phyloP scores from a whole-genome alignment of 2,329 filamentous ascomycete species.

The Pseudogymnoascus sp. region DNA sequence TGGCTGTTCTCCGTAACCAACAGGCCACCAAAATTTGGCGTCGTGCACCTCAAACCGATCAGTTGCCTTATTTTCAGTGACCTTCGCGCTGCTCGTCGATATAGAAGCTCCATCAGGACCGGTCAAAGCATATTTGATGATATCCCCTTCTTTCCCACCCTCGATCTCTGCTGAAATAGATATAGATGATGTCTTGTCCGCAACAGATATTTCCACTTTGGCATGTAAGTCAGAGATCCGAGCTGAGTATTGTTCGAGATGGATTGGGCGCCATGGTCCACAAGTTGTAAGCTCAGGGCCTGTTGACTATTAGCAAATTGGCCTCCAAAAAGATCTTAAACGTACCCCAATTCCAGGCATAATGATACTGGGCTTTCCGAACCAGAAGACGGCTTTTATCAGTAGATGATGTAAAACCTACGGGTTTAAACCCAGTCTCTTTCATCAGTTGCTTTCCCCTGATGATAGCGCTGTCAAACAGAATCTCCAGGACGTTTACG shows the following conservation, averaged over 20 bases:
- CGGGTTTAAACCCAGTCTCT: neutral
- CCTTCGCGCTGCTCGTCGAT: neutral
- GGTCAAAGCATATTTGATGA: neutral
- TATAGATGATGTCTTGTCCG: neutral
- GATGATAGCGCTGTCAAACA: constrained; percentile 44
- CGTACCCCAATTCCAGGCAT: constrained; percentile 69
- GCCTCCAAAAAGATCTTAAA: neutral
- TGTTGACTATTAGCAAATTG: neutral
- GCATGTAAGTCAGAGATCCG: constrained; percentile 56
- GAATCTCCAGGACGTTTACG: constrained; percentile 45
- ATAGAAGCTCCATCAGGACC: neutral
- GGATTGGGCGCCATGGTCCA: constrained; percentile 62
- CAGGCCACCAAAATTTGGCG: constrained; percentile 66
- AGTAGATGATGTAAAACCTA: constrained; percentile 29
- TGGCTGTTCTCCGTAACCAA: constrained; percentile 63
- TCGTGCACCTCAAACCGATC: constrained; percentile 42
- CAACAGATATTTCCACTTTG: constrained; percentile 44
- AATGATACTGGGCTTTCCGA: constrained; percentile 52
- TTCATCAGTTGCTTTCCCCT: neutral
- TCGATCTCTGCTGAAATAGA: neutral
- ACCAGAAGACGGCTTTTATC: constrained; percentile 29
- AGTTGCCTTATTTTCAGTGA: neutral
- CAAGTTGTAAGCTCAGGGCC: constrained; percentile 47
- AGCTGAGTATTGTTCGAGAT: constrained; percentile 59
- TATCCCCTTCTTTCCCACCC: neutral